Evolutionary conservation across 495 filamentous ascomycete species (phyloP), one percentile per base, ranked within the genome.

Genomic region (Filosporella fistucella): DNA sequence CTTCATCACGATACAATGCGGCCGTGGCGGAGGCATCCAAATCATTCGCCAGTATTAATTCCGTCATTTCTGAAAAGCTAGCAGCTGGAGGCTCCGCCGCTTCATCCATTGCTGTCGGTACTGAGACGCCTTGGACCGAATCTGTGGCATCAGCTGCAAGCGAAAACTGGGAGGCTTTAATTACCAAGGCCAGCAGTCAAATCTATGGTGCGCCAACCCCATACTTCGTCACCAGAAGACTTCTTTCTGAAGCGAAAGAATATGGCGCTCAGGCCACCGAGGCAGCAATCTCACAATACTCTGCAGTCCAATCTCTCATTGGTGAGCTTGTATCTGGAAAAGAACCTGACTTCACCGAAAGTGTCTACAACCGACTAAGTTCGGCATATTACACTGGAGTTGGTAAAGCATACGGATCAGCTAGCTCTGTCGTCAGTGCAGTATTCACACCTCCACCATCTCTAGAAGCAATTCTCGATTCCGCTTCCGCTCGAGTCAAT

Each of bases 311-410:
- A 57, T 77, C 70, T 17, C 69, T 95, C 1, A 74, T 96, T 12
- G 84, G 82, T 11, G 88, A 96, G 56, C 68, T 95, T 2, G 67
- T 96, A 21, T 59, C 68, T 36, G 90, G 86, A 20, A 86, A 82
- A 63, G 87, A 95, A 60, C 85, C 88, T 4, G 76, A 81, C 12
- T 95, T 88, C 56, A 88, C 85, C 0, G 88, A 96, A 53, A 86
- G 83, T 47, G 84, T 91, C 0, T 76, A 89, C 68, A 80, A 69
- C 45, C 76, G 84, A 17, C 73, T 96, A 5, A 74, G 72, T 25
- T 78, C 77, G 2, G 86, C 81, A 0, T 80, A 81, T 36, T 54
- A 48, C 26, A 57, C 78, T 71, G 23, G 64, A 36, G 22, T 56
- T 44, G 60, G 58, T 25, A 55, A 60, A 12, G 65, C 60, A 12